Base-by-base conservation (phyloP, 495 filamentous ascomycete species). In the Trichocladium antarcticum region DNA sequence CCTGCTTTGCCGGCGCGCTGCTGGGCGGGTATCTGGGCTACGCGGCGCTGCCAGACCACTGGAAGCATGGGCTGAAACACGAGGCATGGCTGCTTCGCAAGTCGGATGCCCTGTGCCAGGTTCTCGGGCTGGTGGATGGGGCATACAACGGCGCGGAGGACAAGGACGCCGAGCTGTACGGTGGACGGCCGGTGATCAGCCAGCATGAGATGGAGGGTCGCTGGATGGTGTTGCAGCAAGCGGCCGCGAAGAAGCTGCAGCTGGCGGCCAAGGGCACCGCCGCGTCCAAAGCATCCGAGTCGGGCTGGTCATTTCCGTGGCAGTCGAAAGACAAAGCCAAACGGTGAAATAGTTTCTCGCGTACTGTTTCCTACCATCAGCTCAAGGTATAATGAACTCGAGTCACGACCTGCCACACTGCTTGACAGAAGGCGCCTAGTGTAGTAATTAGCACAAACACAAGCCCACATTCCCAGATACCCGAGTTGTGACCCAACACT, bases 1-100 rank as follows among this genome's bases (percentile, higher is more conserved):
- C 67, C 9, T 72, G 66, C 40, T 67, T 69, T 51, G 70, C 70
- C 1, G 71, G 70, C 1, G 70, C 70, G 0, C 41, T 75, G 1
- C 27, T 74, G 9, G 72, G 72, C 0, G 65, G 55, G 5, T 70
- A 61, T 49, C 35, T 72, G 17, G 72, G 71, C 7, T 70, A 68
- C 50, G 53, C 45, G 21, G 55, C 46, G 1, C 45, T 74, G 12
- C 70, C 71, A 7, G 52, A 58, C 19, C 62, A 68, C 34, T 74
- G 72, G 71, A 61, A 60, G 27, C 48, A 68, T 37, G 72, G 71
- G 11, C 46, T 75, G 10, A 47, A 45, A 15, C 58, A 73, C 39
- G 52, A 54, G 14, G 59, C 59, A 21, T 74, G 71, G 71, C 47
- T 73, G 5, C 37, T 63, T 14, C 40, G 54, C 8, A 74, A 72